Percentiles rank a stretch among this genome's conserved stretches.
phyloP scores from a whole-genome alignment of 495 filamentous ascomycete genomes.

The Penicillium antarcticum region DNA sequence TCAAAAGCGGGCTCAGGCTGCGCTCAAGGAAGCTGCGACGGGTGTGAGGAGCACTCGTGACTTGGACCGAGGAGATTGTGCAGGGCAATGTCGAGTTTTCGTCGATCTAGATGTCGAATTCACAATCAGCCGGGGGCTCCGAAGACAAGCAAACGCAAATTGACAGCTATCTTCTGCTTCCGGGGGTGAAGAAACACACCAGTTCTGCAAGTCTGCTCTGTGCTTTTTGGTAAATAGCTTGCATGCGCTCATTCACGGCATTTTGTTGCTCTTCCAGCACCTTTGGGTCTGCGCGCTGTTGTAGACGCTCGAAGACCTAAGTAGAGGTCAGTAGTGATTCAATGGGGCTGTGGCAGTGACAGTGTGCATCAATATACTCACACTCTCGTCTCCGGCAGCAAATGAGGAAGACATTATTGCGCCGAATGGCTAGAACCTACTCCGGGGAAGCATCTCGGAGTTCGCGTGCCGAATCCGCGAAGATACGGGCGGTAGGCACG shows the following conservation, averaged over 20 bases:
- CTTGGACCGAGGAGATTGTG: slow-evolving; percentile 74
- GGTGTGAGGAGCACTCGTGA: slow-evolving; percentile 76
- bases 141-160: not conserved
- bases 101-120: slow-evolving; percentile 55
- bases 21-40: slow-evolving; percentile 74
- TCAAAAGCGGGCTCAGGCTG: slow-evolving; percentile 73
- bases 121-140: slow-evolving; percentile 13
- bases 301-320: slow-evolving; percentile 66
- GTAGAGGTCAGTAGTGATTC: slow-evolving; percentile 1
- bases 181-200: slow-evolving; percentile 24
- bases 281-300: slow-evolving; percentile 57
- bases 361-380: slow-evolving; percentile 9
- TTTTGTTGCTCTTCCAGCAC: slow-evolving; percentile 59
- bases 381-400: slow-evolving; percentile 43
- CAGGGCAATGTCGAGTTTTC: slow-evolving; percentile 75
- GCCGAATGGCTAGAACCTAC: slow-evolving; percentile 32
- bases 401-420: slow-evolving; percentile 44
- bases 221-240: slow-evolving; percentile 62
- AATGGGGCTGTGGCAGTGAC: no score
- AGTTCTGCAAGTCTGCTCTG: slow-evolving; percentile 58
- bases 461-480: slow-evolving; percentile 18
- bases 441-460: slow-evolving; percentile 5
- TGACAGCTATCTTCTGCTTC: not conserved
- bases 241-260: slow-evolving; percentile 58
- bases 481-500: slow-evolving; percentile 17